phyloP scores from a whole-genome alignment of 805 yeast genomes.

The Cyberlindnera suaveolens region DNA sequence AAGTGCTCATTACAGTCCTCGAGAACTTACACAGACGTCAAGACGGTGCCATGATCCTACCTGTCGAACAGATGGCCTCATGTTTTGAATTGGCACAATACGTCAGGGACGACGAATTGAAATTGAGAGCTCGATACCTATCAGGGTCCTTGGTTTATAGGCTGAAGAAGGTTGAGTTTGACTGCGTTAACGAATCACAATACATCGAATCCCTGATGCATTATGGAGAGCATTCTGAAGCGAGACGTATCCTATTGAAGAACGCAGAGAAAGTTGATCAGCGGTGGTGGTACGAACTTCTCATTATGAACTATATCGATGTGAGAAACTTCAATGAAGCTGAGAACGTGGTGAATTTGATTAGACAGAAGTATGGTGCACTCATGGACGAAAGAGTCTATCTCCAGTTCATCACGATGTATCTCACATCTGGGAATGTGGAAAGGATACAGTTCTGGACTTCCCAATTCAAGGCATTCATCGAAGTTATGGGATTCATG shows the following conservation, averaged over 20 bases:
- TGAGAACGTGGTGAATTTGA: conserved; percentile 26
- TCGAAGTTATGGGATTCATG: conserved; percentile 23
- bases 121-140: conserved; percentile 28
- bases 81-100: conserved; percentile 37
- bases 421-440: conserved; percentile 22
- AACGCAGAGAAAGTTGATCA: conserved; percentile 28
- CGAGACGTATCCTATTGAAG: conserved; percentile 31
- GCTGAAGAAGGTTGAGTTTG: conserved; percentile 37
- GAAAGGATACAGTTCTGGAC: conserved; percentile 29
- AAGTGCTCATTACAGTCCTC: conserved; percentile 10
- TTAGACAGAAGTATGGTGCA: conserved; percentile 21
- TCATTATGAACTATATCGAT: conserved; percentile 35
- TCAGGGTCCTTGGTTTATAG: conserved; percentile 40
- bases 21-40: conserved; percentile 5
- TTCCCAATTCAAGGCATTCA: conserved; percentile 22
- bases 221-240: conserved; percentile 28
- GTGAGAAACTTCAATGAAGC: conserved; percentile 31
- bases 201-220: conserved; percentile 39
- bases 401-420: conserved; percentile 29
- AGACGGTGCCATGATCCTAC: conserved; percentile 17
- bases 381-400: conserved; percentile 34
- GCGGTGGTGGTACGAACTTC: conserved; percentile 49
- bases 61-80: conserved; percentile 28
- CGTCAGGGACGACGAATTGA: conserved; percentile 26
- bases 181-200: conserved; percentile 44